Conservation (phyloP, 2,329 filamentous ascomycete species). For the Ampelomyces quisqualis region DNA sequence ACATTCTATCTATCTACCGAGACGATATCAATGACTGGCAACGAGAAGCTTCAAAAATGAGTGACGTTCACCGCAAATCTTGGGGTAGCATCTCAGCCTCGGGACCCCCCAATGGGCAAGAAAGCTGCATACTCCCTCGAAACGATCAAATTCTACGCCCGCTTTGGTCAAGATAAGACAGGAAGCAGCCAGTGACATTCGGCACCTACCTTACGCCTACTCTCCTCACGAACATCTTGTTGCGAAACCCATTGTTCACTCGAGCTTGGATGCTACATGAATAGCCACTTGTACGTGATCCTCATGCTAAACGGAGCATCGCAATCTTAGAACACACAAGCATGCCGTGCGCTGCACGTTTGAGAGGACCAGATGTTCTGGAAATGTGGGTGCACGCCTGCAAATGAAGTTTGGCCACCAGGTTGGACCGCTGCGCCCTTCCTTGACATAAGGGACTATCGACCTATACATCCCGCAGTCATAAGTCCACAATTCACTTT, state of each 20-base stretch:
- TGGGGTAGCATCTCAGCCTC: slow-evolving; percentile 7
- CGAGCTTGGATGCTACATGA: slow-evolving; percentile 5
- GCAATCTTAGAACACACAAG: neutral
- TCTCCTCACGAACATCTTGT: neutral
- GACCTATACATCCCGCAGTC: no score
- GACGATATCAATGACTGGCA: slow-evolving; percentile 10
- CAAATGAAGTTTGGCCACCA: slow-evolving; percentile 4
- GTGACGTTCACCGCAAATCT: slow-evolving; percentile 5
- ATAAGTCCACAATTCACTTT: no score
- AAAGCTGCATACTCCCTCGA: slow-evolving; percentile 1
- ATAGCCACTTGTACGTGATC: slow-evolving; percentile 1
- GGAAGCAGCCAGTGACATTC: no score
- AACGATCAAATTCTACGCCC: neutral
- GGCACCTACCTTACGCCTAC: no score
- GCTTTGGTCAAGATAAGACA: neutral
- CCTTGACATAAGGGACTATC: no score
- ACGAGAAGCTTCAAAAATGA: slow-evolving; percentile 7
- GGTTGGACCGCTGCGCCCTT: no score
- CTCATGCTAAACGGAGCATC: no score
- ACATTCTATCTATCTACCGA: neutral
- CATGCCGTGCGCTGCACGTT: slow-evolving; percentile 5
- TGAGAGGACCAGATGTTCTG: slow-evolving; percentile 5
- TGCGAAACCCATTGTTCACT: neutral
- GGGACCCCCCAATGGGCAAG: slow-evolving; percentile 1
- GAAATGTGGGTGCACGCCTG: slow-evolving; percentile 3